Evolutionary conservation across 1,284 basidiomycete species (phyloP).

Genomic region (Chondrostereum purpureum): DNA sequence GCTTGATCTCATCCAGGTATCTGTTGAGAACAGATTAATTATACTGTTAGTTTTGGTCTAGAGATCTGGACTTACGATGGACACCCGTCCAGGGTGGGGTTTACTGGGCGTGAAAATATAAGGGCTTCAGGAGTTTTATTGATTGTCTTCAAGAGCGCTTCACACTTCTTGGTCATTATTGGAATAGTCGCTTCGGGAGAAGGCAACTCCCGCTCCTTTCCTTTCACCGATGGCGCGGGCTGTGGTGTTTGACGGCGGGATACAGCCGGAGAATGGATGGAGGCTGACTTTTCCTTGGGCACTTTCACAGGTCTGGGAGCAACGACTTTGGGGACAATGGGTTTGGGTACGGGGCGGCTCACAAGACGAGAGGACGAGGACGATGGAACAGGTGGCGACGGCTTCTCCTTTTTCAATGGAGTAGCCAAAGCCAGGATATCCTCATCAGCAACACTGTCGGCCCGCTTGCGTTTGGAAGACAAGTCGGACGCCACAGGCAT

Average conservation of each 20-base stretch:
- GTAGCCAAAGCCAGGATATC: conserved; percentile 55
- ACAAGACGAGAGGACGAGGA: conserved; percentile 15
- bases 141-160: conserved; percentile 62
- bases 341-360: conserved; percentile 15
- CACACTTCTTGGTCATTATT: conserved; percentile 76
- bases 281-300: conserved; percentile 29
- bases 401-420: conserved; percentile 58
- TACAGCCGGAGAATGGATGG: too few species aligned
- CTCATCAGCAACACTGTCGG: conserved; percentile 42
- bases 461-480: conserved; percentile 50
- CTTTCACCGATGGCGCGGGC: conserved; percentile 44
- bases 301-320: conserved; percentile 38
- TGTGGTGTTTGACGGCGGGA: too few species aligned
- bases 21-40: conserved; percentile 33
- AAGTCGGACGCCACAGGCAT: conserved; percentile 24
- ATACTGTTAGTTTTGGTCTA: conserved; percentile 5
- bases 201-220: conserved; percentile 59
- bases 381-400: conserved; percentile 28
- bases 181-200: conserved; percentile 35
- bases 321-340: conserved; percentile 14
- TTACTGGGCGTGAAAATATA: conserved; percentile 84
- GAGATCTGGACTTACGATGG: conserved; percentile 61
- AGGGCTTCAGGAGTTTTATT: conserved; percentile 62
- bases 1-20: conserved; percentile 88
- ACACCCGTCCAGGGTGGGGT: conserved; percentile 77